These are phyloP conservation scores for Ascochyta rabiei DNA, from an alignment of 2,329 filamentous ascomycete genomes.

Conservation along the genomic window DNA sequence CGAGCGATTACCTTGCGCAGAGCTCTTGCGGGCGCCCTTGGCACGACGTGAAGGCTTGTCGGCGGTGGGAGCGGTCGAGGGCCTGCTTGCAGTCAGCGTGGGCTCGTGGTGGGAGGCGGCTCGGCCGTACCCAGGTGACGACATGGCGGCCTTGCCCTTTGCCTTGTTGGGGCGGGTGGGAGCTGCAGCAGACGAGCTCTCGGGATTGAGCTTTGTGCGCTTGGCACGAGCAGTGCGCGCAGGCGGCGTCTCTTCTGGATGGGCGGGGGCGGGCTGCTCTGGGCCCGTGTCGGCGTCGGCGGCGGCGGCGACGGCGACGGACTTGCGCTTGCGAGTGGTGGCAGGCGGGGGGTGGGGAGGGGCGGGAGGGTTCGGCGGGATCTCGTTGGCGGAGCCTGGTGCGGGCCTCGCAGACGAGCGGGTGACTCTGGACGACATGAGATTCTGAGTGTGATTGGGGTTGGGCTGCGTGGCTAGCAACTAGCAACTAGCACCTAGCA, in stretches of 20 bases:
- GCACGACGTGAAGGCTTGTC: constrained; percentile 73
- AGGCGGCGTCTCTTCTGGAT: constrained; percentile 38
- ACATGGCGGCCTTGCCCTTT: constrained; percentile 71
- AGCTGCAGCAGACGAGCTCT: constrained; percentile 47
- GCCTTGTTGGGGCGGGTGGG: constrained; percentile 59
- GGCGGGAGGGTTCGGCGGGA: constrained; percentile 47
- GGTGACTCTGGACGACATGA: constrained; percentile 97
- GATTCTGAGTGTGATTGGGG: constrained; percentile 53
- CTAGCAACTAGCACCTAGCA: constrained; percentile 16
- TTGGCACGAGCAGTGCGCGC: constrained; percentile 49
- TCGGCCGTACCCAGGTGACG: constrained; percentile 67
- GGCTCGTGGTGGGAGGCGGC: neutral
- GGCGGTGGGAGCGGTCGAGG: constrained; percentile 68
- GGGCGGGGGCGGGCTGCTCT: constrained; percentile 58
- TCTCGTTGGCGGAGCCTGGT: constrained; percentile 61
- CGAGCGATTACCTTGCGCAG: constrained; percentile 56
- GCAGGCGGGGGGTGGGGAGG: constrained; percentile 55
- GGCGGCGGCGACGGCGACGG: constrained; percentile 58
- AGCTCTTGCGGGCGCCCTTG: constrained; percentile 76
- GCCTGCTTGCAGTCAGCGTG: constrained; percentile 53
- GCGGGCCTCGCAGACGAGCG: constrained; percentile 92
- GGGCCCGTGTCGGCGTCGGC: constrained; percentile 49
- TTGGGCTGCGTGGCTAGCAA: too few relatives aligned
- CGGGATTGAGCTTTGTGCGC: constrained; percentile 70
- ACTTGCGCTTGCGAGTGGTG: constrained; percentile 77